Percentiles rank a stretch among this genome's conserved stretches.
Conservation (phyloP, 1,284 basidiomycete species). For the Meira miltonrushii region DNA sequence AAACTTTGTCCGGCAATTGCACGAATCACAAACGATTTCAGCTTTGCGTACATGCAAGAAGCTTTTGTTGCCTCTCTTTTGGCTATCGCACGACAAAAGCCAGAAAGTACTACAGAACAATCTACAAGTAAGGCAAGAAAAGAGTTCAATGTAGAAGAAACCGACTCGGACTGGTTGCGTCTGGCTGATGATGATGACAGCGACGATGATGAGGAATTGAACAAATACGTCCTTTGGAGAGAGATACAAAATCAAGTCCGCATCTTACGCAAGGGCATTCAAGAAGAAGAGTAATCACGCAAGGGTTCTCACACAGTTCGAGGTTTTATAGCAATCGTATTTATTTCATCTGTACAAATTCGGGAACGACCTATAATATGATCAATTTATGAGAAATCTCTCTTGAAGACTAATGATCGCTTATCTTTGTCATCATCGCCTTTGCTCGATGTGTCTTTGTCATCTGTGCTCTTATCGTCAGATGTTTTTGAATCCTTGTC, state of each 20-base stretch:
- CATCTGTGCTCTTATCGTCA: no score
- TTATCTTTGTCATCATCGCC: no score
- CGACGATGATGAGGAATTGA: not conserved
- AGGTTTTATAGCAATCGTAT: no score
- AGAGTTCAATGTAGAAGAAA: not conserved
- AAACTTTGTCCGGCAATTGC: slow-evolving; percentile 2
- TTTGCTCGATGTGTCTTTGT: no score
- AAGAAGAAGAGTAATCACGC: not conserved
- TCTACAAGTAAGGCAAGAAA: not conserved
- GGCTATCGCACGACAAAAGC: not conserved
- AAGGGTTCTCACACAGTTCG: no score
- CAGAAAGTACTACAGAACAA: no score
- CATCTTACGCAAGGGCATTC: not conserved
- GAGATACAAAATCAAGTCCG: slow-evolving; percentile 4
- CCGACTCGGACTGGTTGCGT: not conserved
- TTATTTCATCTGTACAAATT: no score
- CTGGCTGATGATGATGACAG: not conserved
- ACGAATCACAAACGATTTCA: slow-evolving; percentile 6
- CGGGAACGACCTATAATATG: no score
- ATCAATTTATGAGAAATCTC: no score
- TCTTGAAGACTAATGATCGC: no score
- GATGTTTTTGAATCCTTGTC: no score
- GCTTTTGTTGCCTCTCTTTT: slow-evolving; percentile 7
- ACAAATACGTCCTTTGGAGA: slow-evolving; percentile 8
- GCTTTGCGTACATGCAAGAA: slow-evolving; percentile 11